Evolutionary conservation across 2,329 filamentous ascomycete genomes (phyloP).

Genomic region (Bipolaris gigantea): DNA sequence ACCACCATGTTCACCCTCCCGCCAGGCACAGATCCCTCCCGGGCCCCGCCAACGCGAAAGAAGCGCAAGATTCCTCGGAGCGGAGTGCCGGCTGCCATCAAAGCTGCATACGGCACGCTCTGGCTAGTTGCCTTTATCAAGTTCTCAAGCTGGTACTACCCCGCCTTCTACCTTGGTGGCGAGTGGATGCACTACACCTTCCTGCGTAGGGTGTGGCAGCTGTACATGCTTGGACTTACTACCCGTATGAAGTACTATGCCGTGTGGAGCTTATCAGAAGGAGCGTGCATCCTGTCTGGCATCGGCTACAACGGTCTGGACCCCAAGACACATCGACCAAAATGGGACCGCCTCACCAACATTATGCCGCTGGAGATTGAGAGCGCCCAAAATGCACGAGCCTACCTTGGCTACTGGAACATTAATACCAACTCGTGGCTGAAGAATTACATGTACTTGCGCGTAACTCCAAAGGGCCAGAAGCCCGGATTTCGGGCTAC

Average conservation of each 20-base stretch:
- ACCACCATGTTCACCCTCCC: conserved; percentile 93
- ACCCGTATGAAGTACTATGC: conserved; percentile 93
- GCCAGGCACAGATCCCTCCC: conserved; percentile 76
- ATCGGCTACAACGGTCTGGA: conserved; percentile 95
- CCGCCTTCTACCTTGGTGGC: conserved; percentile 65
- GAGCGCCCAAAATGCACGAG: conserved; percentile 88
- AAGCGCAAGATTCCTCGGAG: conserved; percentile 92
- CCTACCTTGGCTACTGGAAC: conserved; percentile 91
- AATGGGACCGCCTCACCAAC: conserved; percentile 89
- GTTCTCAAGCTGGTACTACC: conserved; percentile 68
- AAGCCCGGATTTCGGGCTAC: conserved; percentile 96
- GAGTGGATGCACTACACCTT: conserved; percentile 70
- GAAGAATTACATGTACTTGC: conserved; percentile 91
- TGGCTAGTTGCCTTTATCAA: conserved; percentile 82
- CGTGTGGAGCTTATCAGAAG: conserved; percentile 91
- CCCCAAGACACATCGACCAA: conserved; percentile 77
- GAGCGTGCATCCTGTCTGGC: conserved; percentile 89
- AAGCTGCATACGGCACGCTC: conserved; percentile 69
- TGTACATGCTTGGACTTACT: conserved; percentile 83
- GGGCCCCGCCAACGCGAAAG: conserved; percentile 82
- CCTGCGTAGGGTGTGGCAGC: conserved; percentile 70
- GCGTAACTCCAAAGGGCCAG: conserved; percentile 91
- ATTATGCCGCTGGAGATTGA: conserved; percentile 86
- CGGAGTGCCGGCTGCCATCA: conserved; percentile 78
- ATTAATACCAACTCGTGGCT: conserved; percentile 99